A percentile compares a stretch with the other conserved stretches of the same genome.
Evolutionary conservation across 129 eudicot species (phyloP).

Genomic region (Oenanthe sinensis): DNA sequence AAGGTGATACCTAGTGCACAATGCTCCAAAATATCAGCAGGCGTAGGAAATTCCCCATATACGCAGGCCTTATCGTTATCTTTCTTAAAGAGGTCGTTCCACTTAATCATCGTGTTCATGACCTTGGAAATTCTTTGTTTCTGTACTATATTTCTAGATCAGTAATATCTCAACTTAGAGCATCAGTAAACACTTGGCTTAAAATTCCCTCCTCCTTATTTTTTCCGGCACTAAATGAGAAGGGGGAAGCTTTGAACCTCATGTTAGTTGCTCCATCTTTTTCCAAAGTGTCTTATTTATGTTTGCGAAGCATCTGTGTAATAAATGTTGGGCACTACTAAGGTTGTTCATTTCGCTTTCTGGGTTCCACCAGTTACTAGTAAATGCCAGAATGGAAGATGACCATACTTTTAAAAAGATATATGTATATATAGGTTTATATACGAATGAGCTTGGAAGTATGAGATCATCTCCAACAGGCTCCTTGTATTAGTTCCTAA

Average conservation of each 20-base stretch:
- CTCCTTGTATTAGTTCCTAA: no score
- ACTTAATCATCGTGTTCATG: no score
- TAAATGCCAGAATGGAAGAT: conserved; percentile 6
- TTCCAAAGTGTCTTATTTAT: neutral
- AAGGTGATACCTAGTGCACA: no score
- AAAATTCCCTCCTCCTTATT: neutral
- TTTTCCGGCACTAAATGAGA: neutral
- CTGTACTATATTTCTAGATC: neutral
- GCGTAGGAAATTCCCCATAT: no score
- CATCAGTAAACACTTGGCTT: neutral
- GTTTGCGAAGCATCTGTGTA: neutral
- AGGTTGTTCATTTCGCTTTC: neutral
- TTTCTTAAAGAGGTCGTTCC: no score
- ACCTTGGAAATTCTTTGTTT: neutral
- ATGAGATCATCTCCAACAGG: no score
- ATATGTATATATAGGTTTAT: no score
- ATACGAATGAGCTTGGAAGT: neutral
- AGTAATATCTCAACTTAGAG: neutral
- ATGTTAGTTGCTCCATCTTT: conserved; percentile 1
- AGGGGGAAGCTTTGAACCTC: neutral
- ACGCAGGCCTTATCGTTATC: no score
- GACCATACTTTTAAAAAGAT: neutral
- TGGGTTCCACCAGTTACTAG: conserved; percentile 3
- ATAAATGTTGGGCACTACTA: neutral
- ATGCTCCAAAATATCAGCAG: no score